Conservation (phyloP, 768 basidiomycete genomes). For the Boletus tomentosulus region DNA sequence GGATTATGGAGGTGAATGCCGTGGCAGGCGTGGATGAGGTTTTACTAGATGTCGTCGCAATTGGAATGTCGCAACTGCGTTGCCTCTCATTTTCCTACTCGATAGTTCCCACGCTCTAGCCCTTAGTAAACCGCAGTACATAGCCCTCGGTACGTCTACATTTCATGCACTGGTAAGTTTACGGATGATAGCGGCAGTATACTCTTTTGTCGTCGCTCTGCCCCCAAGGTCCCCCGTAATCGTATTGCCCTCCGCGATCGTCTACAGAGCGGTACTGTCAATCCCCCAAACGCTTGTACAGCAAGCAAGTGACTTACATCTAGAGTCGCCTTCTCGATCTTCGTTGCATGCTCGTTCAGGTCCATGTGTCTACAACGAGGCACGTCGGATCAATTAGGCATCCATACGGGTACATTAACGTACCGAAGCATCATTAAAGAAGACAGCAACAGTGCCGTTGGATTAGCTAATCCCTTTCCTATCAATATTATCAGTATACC, state of each 20-base stretch:
- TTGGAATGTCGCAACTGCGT: slow-evolving; percentile 14
- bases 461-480: slow-evolving; percentile 95
- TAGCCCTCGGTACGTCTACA: slow-evolving; percentile 1
- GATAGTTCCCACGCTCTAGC: slow-evolving; percentile 25
- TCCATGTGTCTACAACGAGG: slow-evolving; percentile 78
- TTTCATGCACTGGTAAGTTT: slow-evolving; percentile 46
- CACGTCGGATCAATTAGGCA: slow-evolving; percentile 22
- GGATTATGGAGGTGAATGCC: slow-evolving; percentile 53
- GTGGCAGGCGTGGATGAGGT: slow-evolving; percentile 48
- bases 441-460: slow-evolving; percentile 95
- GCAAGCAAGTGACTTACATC: slow-evolving; percentile 50
- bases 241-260: slow-evolving; percentile 92
- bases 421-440: slow-evolving; percentile 98
- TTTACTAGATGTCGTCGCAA: slow-evolving; percentile 42
- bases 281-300: not conserved
- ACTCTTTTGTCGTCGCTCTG: slow-evolving; percentile 84
- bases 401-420: slow-evolving; percentile 23
- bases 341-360: slow-evolving; percentile 73
- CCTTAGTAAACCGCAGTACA: slow-evolving; percentile 6
- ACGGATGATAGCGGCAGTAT: slow-evolving; percentile 80
- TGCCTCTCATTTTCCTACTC: slow-evolving; percentile 14
- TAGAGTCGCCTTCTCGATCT: slow-evolving; percentile 90
- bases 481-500: slow-evolving; percentile 5
- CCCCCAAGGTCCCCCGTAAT: slow-evolving; percentile 98
- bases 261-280: slow-evolving; percentile 44